These are phyloP conservation scores for Backusella tarrabulga DNA, from an alignment of 192 early-diverging fungal genomes.

Conservation along the genomic window DNA sequence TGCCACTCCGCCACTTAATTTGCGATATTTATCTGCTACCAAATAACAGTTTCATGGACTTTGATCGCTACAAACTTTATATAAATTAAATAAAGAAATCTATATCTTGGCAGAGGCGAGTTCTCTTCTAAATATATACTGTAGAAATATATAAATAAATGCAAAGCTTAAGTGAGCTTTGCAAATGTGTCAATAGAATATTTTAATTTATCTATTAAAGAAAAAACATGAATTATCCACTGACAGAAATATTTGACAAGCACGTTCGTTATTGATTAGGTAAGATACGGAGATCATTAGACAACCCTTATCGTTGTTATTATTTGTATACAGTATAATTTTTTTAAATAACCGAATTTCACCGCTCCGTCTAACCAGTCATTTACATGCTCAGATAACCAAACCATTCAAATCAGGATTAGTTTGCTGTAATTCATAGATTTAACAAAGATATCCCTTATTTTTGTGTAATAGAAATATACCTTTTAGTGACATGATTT, in stretches of 20 bases:
- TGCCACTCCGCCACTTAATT: neutral
- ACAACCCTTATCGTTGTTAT: neutral
- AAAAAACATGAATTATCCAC: neutral
- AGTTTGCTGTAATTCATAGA: neutral
- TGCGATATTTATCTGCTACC: neutral
- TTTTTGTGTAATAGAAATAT: neutral
- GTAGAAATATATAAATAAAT: neutral
- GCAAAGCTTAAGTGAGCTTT: neutral
- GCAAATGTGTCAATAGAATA: neutral
- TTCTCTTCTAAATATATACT: neutral
- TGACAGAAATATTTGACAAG: neutral
- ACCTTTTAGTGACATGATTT: neutral
- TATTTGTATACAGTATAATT: neutral
- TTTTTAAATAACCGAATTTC: neutral
- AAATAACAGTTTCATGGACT: neutral
- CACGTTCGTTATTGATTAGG: neutral
- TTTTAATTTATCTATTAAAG: neutral
- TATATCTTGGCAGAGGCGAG: neutral
- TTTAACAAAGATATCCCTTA: slow-evolving; percentile 3
- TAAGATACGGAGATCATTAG: neutral
- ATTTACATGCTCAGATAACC: neutral
- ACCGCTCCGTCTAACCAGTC: neutral
- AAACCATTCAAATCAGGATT: slow-evolving; percentile 4
- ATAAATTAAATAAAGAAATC: neutral
- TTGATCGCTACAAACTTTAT: neutral